A percentile compares a stretch with the other conserved stretches of the same genome.
These are phyloP conservation scores for Tubosaeta sp. DNA, from an alignment of 768 basidiomycete species.

Conservation along the genomic window DNA sequence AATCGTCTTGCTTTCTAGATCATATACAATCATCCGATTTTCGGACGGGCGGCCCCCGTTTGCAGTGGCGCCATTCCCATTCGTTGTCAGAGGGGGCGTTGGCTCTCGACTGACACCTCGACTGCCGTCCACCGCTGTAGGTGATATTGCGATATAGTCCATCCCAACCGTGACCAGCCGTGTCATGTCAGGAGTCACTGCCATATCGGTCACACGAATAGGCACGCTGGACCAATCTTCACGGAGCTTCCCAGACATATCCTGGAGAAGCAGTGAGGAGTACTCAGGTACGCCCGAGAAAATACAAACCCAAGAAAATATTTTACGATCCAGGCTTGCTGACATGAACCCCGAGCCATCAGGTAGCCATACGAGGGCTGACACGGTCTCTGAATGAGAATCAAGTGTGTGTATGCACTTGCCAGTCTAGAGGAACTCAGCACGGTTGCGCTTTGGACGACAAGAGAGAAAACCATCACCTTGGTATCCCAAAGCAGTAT, in stretches of 20 bases:
- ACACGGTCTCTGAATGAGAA: constrained; percentile 78
- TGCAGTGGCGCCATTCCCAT: constrained; percentile 31
- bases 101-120: constrained; percentile 35
- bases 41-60: constrained; percentile 39
- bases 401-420: constrained; percentile 59
- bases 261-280: constrained; percentile 41
- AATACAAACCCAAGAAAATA: constrained; percentile 72
- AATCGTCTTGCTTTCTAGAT: constrained; percentile 61
- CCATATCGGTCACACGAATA: constrained; percentile 84
- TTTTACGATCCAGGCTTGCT: constrained; percentile 79
- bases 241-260: constrained; percentile 64
- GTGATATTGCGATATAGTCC: constrained; percentile 35
- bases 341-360: constrained; percentile 90
- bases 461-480: constrained; percentile 41
- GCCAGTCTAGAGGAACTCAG: constrained; percentile 56
- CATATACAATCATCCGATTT: constrained; percentile 73
- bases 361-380: constrained; percentile 82
- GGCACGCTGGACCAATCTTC: constrained; percentile 66
- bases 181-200: constrained; percentile 78
- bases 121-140: constrained; percentile 11
- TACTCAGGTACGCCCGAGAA: background rate
- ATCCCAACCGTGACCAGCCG: constrained; percentile 85
- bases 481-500: constrained; percentile 90
- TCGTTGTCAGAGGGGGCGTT: constrained; percentile 28
- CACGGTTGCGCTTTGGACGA: background rate